A percentile compares a stretch with the other conserved stretches of the same genome.
These are phyloP conservation scores for Colletotrichum endophyticum DNA, from an alignment of 2,329 filamentous ascomycete genomes.

Conservation along the genomic window DNA sequence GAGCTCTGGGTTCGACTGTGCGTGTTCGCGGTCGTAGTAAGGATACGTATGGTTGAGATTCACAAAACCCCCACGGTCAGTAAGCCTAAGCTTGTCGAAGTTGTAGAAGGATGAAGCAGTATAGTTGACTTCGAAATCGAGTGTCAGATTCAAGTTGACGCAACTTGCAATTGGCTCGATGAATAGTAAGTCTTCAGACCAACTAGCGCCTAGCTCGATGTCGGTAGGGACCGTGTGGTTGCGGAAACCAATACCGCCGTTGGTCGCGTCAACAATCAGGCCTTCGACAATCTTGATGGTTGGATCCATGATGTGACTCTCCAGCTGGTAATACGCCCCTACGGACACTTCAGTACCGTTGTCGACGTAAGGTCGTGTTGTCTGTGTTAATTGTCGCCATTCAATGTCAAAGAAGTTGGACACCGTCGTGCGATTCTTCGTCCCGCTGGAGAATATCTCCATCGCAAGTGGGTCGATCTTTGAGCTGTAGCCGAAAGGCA, in stretches of 20 bases:
- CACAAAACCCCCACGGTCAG: constrained; percentile 47
- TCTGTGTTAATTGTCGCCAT: too few relatives aligned
- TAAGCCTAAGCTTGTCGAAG: constrained; percentile 33
- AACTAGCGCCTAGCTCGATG: constrained; percentile 38
- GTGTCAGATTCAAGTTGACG: constrained; percentile 45
- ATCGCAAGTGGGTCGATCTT: too few relatives aligned
- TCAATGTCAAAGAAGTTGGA: constrained; percentile 50
- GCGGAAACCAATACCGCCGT: constrained; percentile 48
- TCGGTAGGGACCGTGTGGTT: constrained; percentile 45
- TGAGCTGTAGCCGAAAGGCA: not conserved
- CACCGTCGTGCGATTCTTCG: constrained; percentile 29
- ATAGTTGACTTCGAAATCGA: constrained; percentile 41
- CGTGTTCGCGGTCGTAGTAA: too few relatives aligned
- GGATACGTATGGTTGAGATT: constrained; percentile 37
- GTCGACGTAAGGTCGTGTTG: too few relatives aligned
- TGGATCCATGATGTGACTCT: constrained; percentile 36
- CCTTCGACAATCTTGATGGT: constrained; percentile 42
- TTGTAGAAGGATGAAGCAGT: not conserved
- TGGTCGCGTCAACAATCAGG: constrained; percentile 43
- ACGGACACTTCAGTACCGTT: constrained; percentile 34
- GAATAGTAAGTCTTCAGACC: constrained; percentile 53
- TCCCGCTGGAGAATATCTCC: constrained; percentile 43
- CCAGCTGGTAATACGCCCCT: constrained; percentile 24
- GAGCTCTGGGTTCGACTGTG: too few relatives aligned
- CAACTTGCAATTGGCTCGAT: constrained; percentile 49